Conservation (phyloP, 805 yeast genomes). For the Brettanomyces bruxellensis region DNA sequence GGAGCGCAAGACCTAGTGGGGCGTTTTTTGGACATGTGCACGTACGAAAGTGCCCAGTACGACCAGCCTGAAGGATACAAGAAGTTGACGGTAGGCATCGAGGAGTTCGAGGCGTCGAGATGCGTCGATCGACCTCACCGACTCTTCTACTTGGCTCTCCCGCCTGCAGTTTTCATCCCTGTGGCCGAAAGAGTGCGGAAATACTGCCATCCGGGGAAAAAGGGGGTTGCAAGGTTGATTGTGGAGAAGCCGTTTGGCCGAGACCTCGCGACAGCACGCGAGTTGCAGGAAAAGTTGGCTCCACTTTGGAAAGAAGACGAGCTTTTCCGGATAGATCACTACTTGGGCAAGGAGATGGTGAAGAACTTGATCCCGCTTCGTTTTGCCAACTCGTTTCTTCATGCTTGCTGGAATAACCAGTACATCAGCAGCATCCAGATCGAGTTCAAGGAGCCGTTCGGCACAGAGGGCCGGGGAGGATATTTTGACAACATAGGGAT, state of each 20-base stretch:
- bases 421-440: slow-evolving; percentile 77
- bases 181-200: slow-evolving; percentile 71
- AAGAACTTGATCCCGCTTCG: slow-evolving; percentile 84
- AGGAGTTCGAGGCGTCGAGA: slow-evolving; percentile 44
- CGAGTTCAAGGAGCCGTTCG: slow-evolving; percentile 95
- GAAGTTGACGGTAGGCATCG: slow-evolving; percentile 44
- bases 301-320: slow-evolving; percentile 90
- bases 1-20: slow-evolving; percentile 35
- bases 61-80: slow-evolving; percentile 71
- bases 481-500: slow-evolving; percentile 94
- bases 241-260: slow-evolving; percentile 98
- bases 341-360: slow-evolving; percentile 96
- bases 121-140: slow-evolving; percentile 55
- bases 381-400: slow-evolving; percentile 82
- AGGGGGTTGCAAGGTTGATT: slow-evolving; percentile 72
- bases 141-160: slow-evolving; percentile 85
- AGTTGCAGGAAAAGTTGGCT: slow-evolving; percentile 64
- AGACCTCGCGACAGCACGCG: slow-evolving; percentile 72
- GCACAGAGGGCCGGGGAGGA: slow-evolving; percentile 98
- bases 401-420: slow-evolving; percentile 82
- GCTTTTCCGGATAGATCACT: slow-evolving; percentile 92
- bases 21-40: slow-evolving; percentile 55
- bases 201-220: slow-evolving; percentile 49
- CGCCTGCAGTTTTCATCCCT: slow-evolving; percentile 81
- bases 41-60: slow-evolving; percentile 73